These are phyloP conservation scores for Stylonectria norvegica DNA, from an alignment of 2,329 filamentous ascomycete genomes.

Conservation along the genomic window DNA sequence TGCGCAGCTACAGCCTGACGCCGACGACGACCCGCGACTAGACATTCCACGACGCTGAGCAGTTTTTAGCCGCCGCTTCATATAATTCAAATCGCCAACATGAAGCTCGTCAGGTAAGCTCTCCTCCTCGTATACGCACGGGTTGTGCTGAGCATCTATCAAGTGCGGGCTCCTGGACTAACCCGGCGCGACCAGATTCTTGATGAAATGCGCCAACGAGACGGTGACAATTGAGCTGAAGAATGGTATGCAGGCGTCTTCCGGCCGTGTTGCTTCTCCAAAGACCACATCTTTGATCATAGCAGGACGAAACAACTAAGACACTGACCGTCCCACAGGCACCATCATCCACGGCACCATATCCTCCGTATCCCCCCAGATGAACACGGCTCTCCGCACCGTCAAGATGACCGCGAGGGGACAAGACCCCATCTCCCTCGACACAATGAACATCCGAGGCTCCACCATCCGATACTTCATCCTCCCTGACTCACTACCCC, in stretches of 20 bases:
- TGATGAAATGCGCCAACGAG: slow-evolving; percentile 99
- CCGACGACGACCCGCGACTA: slow-evolving; percentile 19
- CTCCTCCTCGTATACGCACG: slow-evolving; percentile 9
- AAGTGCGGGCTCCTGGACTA: slow-evolving; percentile 23
- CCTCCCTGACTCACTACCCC: slow-evolving; percentile 87
- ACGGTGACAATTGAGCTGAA: slow-evolving; percentile 98
- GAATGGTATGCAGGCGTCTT: slow-evolving; percentile 82
- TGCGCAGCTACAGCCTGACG: slow-evolving; percentile 29
- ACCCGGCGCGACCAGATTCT: slow-evolving; percentile 62
- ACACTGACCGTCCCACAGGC: slow-evolving; percentile 48
- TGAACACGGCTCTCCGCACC: slow-evolving; percentile 94
- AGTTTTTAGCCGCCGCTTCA: slow-evolving; percentile 7
- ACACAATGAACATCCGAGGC: slow-evolving; percentile 95
- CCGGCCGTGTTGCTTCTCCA: slow-evolving; percentile 14
- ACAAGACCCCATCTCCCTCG: slow-evolving; percentile 81
- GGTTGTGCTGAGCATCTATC: slow-evolving; percentile 19
- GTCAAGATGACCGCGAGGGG: slow-evolving; percentile 95
- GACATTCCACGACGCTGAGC: slow-evolving; percentile 9
- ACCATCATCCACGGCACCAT: slow-evolving; percentile 97
- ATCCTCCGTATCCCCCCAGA: slow-evolving; percentile 92
- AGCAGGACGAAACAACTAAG: neutral
- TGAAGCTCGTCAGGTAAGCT: slow-evolving; percentile 95
- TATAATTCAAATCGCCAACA: slow-evolving; percentile 46
- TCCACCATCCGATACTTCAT: slow-evolving; percentile 96
- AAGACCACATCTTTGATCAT: too few relatives aligned